Base-by-base conservation (phyloP, 306 rosid species). In the Cucurbita ficifolia region DNA sequence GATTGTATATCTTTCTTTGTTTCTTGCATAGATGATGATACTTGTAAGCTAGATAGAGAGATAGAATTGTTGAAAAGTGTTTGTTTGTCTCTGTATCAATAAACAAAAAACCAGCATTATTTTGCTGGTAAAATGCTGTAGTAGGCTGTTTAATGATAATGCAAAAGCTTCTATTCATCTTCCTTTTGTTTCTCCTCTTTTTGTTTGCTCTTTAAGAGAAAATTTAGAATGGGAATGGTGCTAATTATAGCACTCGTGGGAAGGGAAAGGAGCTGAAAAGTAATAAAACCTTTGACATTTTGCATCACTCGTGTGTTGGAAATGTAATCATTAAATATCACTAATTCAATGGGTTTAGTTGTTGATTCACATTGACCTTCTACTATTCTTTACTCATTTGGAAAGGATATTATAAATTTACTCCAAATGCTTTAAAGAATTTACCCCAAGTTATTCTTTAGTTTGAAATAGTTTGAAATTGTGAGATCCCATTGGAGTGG, bases 1-100 rank as follows among this genome's bases (percentile, higher is more conserved):
- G 33, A 29, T 29, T 29, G 76, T 73, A 73, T 53, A 73, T 73
- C 53, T 73, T 39, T 36, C 39, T 73, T 55, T 73, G 39, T 53
- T 73, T 36, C 65, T 50, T 70, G 74, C 33, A 70, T 73, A 53
- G 76, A 40, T 54, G 65, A 73, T 73, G 65, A 73, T 73, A 53
- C 65, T 10, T 53, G 64, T 53, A 81, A 36, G 21, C 11, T 14
- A 56, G 78, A n/a, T n/a, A 54, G 72, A n/a, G 42, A 72, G 49
- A 74, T 22, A 79, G 45, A 64, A 52, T 78, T 79, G 55, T 79
- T 76, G 83, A 81, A 79, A 49, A 74, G 77, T 78, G 80, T 78
- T 72, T 65, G 76, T 76, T 81, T 82, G 78, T 79, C 33, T 73
- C 38, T 73, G 11, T 42, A 65, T 68, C 67, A 81, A 77, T 76